Conservation (phyloP, 208 protist species). For the Trypanosoma rangeli region DNA sequence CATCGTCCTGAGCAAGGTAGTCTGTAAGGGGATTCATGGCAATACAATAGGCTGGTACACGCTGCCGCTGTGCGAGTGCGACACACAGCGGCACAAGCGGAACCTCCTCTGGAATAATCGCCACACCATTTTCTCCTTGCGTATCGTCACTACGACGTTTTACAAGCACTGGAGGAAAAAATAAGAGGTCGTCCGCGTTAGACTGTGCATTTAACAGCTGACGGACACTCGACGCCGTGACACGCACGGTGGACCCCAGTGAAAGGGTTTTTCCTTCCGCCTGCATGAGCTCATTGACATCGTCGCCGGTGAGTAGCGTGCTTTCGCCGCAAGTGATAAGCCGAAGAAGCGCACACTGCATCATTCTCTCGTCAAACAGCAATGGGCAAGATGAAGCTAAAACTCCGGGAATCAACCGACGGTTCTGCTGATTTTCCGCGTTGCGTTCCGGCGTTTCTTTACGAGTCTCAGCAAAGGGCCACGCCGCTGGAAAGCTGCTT, state of each 20-base stretch:
- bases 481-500: neutral
- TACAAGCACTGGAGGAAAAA: conserved; percentile 54
- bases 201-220: conserved; percentile 27
- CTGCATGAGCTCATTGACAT: conserved; percentile 9
- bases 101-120: conserved; percentile 57
- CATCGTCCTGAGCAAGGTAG: conserved; percentile 35
- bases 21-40: conserved; percentile 56
- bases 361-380: conserved; percentile 30
- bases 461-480: neutral
- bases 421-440: neutral
- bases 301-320: neutral
- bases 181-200: conserved; percentile 28
- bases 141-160: conserved; percentile 55
- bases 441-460: neutral
- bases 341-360: conserved; percentile 19
- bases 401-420: conserved; percentile 18
- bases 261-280: conserved; percentile 7
- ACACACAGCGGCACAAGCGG: conserved; percentile 60
- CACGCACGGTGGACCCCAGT: conserved; percentile 7
- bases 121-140: conserved; percentile 18
- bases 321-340: conserved; percentile 24
- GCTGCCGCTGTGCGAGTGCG: conserved; percentile 52
- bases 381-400: neutral
- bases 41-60: conserved; percentile 62
- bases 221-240: conserved; percentile 19